Evolutionary conservation across 2,329 filamentous ascomycete species (phyloP), one percentile per base, ranked within the genome.

Genomic region (Aspergillus sp.): DNA sequence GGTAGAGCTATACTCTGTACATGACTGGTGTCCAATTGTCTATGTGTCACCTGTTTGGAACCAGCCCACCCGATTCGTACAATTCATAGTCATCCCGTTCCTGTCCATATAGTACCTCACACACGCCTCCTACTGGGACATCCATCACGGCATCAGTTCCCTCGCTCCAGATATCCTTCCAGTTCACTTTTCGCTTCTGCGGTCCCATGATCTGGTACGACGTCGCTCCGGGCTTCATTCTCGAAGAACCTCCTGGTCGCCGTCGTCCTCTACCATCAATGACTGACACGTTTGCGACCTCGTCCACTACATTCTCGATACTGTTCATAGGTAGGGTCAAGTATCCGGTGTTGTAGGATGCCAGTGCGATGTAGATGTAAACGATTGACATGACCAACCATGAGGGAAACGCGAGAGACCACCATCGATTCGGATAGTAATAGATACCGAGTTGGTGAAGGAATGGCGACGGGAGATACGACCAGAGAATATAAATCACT

Each of bases 81-180:
- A 54, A 43, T 37, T 60, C 57, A 22, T 62, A 58, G 15, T 64
- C 61, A 27, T 74, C 70, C 46, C 74, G 69, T 12, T 72, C 71
- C 46, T 81, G 79, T 0, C 89, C 90, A 68, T 97, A 98, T 19
- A 98, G 66, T 30, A 98, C 83, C 72, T 98, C 90, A 63, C 91
- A 97, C 2, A 97, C 91, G 0, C 91, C 93, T 7, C 90, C 90
- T 55, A 97, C 80, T 6, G 93, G 93, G 43, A 98, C 85, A 71
- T 98, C 93, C 87, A 98, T 87, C 6, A 97, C 93, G 1, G 90
- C 93, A 75, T 98, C 93, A 0, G 93, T 98, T 15, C 93, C 90
- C 59, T 88, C 84, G 61, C 83, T 90, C 93, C 93, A 98, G 15
- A 95, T 77, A 49, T 77, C 79, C 61, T 78, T 83, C 91, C 93